phyloP scores from a whole-genome alignment of 1,284 basidiomycete genomes.

The Irpex sp. region DNA sequence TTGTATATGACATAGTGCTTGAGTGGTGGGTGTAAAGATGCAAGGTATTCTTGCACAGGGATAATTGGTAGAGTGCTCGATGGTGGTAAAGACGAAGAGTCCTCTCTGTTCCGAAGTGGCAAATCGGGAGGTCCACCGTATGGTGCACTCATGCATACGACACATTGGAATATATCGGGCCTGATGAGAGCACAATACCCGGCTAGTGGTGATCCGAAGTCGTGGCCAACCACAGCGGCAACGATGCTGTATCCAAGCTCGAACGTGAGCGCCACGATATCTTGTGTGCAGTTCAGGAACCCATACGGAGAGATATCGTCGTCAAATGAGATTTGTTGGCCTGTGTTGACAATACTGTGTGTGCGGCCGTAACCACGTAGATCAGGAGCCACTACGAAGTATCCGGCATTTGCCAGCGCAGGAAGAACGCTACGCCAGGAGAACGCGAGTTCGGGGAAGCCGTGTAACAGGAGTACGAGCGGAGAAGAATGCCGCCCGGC shows the following conservation, averaged over 20 bases:
- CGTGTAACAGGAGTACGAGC: conserved; percentile 58
- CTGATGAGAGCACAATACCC: conserved; percentile 48
- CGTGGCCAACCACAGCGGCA: conserved; percentile 53
- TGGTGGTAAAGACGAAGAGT: not conserved
- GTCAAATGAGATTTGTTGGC: conserved; percentile 33
- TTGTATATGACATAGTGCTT: conserved; percentile 59
- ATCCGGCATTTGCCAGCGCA: conserved; percentile 41
- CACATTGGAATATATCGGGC: conserved; percentile 51
- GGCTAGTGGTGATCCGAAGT: conserved; percentile 53
- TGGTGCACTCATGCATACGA: conserved; percentile 59
- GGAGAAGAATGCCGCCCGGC: conserved; percentile 35
- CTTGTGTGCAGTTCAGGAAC: conserved; percentile 46
- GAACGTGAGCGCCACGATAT: conserved; percentile 47
- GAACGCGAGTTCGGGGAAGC: conserved; percentile 63
- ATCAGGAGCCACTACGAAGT: conserved; percentile 34
- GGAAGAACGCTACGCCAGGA: conserved; percentile 58
- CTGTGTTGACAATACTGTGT: conserved; percentile 15
- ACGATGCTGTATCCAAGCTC: conserved; percentile 46
- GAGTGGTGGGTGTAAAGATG: conserved; percentile 42
- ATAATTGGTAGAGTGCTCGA: not conserved
- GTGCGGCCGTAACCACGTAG: conserved; percentile 32
- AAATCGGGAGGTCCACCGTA: conserved; percentile 42
- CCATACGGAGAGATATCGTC: conserved; percentile 50
- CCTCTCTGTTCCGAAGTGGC: conserved; percentile 18
- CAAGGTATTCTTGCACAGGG: conserved; percentile 28